Percentiles rank a stretch among this genome's conserved stretches.
These are phyloP conservation scores for Moringa oleifera DNA, from an alignment of 345 rosid genomes.

Conservation along the genomic window DNA sequence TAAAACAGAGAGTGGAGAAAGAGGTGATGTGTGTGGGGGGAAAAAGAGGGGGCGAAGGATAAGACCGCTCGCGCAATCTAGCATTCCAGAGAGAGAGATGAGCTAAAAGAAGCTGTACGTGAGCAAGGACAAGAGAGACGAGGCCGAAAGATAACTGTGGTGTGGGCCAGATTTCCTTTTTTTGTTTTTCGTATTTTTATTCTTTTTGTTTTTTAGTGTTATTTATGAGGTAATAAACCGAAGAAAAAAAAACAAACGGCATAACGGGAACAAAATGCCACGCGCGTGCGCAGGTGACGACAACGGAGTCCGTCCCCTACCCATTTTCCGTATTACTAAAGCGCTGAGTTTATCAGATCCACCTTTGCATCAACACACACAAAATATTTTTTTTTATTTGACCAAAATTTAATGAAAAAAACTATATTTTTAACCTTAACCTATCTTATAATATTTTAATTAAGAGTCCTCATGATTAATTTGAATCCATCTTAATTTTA, in stretches of 20 bases:
- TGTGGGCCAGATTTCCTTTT: slow-evolving; percentile 20
- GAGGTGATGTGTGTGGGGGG: background rate
- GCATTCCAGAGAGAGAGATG: rapidly evolving
- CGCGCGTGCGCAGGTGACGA: slow-evolving; percentile 33
- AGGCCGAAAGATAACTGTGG: slow-evolving; percentile 35
- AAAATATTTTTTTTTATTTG: too few relatives aligned
- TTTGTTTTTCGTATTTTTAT: background rate
- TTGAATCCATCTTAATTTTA: too few relatives aligned
- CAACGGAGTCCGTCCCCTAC: slow-evolving; percentile 32
- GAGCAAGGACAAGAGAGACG: background rate
- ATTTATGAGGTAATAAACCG: background rate
- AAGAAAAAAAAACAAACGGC: slow-evolving; percentile 12
- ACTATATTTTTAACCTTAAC: too few relatives aligned
- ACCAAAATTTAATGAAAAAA: too few relatives aligned
- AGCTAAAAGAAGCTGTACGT: slow-evolving; percentile 15
- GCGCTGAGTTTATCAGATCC: too few relatives aligned
- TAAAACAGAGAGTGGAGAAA: slow-evolving; percentile 18
- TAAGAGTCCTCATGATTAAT: too few relatives aligned
- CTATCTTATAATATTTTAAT: too few relatives aligned
- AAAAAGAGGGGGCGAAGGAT: slow-evolving; percentile 26
- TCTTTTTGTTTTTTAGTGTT: background rate
- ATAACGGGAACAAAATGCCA: slow-evolving; percentile 20
- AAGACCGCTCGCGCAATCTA: slow-evolving; percentile 11
- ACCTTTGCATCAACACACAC: too few relatives aligned
- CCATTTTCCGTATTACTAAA: too few relatives aligned